Conservation (phyloP, 169 alveolate species). For the Cyclospora cayetanensis region DNA sequence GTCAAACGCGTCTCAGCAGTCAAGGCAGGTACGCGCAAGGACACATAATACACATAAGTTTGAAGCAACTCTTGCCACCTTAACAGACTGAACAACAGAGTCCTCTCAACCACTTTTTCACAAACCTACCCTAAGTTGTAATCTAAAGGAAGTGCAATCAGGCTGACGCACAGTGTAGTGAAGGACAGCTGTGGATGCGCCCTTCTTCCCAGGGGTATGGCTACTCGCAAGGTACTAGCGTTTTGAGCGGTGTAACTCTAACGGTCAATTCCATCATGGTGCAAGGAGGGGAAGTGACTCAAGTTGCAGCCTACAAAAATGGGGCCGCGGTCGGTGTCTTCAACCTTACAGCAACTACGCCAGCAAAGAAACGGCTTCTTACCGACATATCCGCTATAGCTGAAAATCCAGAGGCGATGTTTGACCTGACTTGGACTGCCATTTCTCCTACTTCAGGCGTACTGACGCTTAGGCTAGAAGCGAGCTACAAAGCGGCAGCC, state of each 20-base stretch:
- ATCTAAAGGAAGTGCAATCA: too few species aligned
- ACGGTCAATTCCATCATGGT: conserved; percentile 1
- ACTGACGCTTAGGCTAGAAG: conserved; percentile 19
- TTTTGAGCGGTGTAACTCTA: conserved; percentile 28
- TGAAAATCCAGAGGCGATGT: conserved; percentile 18
- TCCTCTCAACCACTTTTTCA: too few species aligned
- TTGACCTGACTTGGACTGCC: conserved; percentile 48
- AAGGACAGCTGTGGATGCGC: too few species aligned
- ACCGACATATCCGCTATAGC: conserved; percentile 19
- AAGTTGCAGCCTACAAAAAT: conserved; percentile 39
- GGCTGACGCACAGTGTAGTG: too few species aligned
- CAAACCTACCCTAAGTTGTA: too few species aligned
- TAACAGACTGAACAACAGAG: too few species aligned
- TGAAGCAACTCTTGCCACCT: too few species aligned
- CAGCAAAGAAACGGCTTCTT: conserved; percentile 40
- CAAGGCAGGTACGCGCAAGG: too few species aligned
- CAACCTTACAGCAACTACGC: conserved; percentile 32
- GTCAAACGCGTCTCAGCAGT: too few species aligned
- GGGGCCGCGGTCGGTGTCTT: conserved; percentile 47
- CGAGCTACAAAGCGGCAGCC: conserved; percentile 55
- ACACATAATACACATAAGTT: too few species aligned
- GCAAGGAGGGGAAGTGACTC: conserved; percentile 13
- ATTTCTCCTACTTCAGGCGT: conserved; percentile 35
- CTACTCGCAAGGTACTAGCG: conserved; percentile 38
- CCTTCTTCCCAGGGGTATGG: conserved; percentile 33